These are phyloP conservation scores for Wakefieldia striispora DNA, from an alignment of 768 basidiomycete species.

Conservation along the genomic window DNA sequence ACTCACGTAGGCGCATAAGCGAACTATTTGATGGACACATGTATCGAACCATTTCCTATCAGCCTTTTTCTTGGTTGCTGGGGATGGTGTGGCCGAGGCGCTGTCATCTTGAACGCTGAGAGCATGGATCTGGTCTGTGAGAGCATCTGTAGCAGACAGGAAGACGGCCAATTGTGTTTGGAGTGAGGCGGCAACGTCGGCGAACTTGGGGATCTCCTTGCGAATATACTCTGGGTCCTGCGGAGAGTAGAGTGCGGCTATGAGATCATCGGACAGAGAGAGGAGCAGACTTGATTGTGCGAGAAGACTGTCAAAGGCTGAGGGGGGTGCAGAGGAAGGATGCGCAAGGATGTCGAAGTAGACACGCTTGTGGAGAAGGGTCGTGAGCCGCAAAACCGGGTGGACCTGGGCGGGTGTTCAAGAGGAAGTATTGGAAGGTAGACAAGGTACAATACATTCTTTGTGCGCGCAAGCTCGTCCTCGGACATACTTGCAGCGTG, in stretches of 20 bases:
- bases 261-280: slow-evolving; percentile 60
- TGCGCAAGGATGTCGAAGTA: slow-evolving; percentile 47
- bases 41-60: slow-evolving; percentile 59
- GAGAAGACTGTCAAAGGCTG: slow-evolving; percentile 51
- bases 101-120: slow-evolving; percentile 17
- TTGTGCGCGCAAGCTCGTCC: slow-evolving; percentile 54
- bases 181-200: slow-evolving; percentile 37
- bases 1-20: slow-evolving; percentile 33
- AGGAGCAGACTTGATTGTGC: slow-evolving; percentile 50
- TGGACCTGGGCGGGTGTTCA: slow-evolving; percentile 44
- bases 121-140: slow-evolving; percentile 24
- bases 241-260: slow-evolving; percentile 63
- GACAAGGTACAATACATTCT: slow-evolving; percentile 45
- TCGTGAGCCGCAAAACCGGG: slow-evolving; percentile 55
- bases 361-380: slow-evolving; percentile 62
- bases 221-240: slow-evolving; percentile 48
- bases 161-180: slow-evolving; percentile 28
- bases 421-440: not conserved
- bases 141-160: slow-evolving; percentile 19
- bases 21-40: slow-evolving; percentile 62
- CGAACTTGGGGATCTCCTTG: slow-evolving; percentile 39
- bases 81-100: not conserved
- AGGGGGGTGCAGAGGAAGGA: slow-evolving; percentile 23
- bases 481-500: slow-evolving; percentile 44
- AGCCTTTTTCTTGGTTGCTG: slow-evolving; percentile 31